Evolutionary conservation across 805 yeast genomes (phyloP).

Genomic region (Saccharomycopsis sp.): DNA sequence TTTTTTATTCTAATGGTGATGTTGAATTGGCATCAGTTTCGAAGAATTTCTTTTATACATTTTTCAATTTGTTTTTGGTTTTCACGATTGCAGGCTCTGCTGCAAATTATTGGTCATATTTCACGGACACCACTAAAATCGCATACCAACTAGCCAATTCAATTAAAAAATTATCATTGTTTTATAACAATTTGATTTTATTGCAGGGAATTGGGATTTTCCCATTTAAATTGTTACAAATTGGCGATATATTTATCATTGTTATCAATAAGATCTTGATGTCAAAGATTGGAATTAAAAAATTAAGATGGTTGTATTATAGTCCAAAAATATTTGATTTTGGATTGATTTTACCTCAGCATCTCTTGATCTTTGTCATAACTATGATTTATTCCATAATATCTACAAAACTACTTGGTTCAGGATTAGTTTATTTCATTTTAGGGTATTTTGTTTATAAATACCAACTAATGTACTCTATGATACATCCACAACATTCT

Average conservation of each 20-base stretch:
- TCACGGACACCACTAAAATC: constrained; percentile 52
- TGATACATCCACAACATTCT: constrained; percentile 59
- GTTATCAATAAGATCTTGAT: constrained; percentile 34
- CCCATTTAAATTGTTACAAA: constrained; percentile 48
- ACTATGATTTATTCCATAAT: constrained; percentile 54
- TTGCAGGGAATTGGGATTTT: constrained; percentile 66
- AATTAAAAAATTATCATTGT: constrained; percentile 43
- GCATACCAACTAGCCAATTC: constrained; percentile 50
- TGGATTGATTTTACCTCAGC: constrained; percentile 57
- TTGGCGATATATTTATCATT: constrained; percentile 44
- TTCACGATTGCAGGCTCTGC: constrained; percentile 57
- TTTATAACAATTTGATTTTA: constrained; percentile 54
- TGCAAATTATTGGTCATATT: constrained; percentile 50
- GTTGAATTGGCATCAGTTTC: constrained; percentile 49
- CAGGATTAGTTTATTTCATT: constrained; percentile 50
- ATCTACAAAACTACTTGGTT: constrained; percentile 51
- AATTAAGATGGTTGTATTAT: constrained; percentile 43
- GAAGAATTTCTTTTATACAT: constrained; percentile 54
- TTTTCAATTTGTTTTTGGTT: constrained; percentile 54
- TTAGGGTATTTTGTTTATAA: constrained; percentile 55
- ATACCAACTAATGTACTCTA: constrained; percentile 53
- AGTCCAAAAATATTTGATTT: constrained; percentile 56
- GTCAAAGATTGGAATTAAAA: constrained; percentile 39
- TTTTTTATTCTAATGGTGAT: constrained; percentile 50
- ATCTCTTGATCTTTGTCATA: constrained; percentile 49